phyloP scores from a whole-genome alignment of 352 stramenopile species.

The Thalassiosira livingstoniorum region DNA sequence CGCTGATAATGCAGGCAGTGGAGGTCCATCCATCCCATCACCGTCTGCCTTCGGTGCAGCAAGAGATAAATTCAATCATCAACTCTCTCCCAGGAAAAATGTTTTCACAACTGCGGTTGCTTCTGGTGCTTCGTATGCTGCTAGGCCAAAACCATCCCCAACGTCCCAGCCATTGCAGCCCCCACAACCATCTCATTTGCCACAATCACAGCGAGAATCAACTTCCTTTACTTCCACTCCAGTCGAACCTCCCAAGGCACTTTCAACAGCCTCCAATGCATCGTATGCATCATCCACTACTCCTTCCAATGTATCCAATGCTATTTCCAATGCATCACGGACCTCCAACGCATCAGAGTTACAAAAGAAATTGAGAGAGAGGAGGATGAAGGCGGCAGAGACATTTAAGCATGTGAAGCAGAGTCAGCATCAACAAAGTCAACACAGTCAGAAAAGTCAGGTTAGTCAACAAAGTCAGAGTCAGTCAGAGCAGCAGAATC shows the following conservation, averaged over 20 bases:
- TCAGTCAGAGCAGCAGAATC: not conserved
- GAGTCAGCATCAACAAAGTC: not conserved
- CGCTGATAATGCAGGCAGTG: not conserved
- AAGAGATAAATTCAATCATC: not conserved
- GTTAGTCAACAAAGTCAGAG: not conserved
- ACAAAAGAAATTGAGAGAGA: not conserved
- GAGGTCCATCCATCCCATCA: not conserved
- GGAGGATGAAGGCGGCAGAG: not conserved
- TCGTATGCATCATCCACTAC: not conserved
- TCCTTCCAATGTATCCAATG: not conserved
- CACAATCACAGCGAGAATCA: constrained; percentile 1
- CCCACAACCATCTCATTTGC: constrained; percentile 3
- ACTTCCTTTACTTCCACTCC: not conserved
- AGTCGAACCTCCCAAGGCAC: not conserved
- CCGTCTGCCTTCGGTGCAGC: not conserved
- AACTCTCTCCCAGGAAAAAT: not conserved
- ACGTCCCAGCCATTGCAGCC: not conserved
- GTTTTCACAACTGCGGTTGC: not conserved
- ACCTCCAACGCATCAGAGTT: not conserved
- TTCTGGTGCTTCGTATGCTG: too few species aligned
- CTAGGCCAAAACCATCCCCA: not conserved
- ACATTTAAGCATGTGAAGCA: constrained; percentile 2
- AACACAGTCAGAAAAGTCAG: not conserved
- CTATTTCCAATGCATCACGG: not conserved
- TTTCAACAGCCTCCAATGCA: not conserved